Percentiles rank a stretch among this genome's conserved stretches.
Evolutionary conservation across 1,284 basidiomycete species (phyloP).

Genomic region (Pseudozyma thailandica): DNA sequence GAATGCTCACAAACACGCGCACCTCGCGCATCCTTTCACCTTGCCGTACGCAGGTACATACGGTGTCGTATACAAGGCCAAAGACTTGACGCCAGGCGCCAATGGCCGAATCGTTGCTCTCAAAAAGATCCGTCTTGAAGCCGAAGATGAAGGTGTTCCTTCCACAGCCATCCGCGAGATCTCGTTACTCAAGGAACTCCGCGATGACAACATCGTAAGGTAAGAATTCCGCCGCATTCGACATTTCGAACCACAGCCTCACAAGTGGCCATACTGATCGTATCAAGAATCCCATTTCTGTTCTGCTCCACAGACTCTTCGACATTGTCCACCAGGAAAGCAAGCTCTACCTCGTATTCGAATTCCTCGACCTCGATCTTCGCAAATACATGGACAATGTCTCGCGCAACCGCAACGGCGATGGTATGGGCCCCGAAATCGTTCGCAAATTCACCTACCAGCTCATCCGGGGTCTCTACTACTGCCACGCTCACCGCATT

Average conservation of each 20-base stretch:
- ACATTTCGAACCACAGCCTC: background rate
- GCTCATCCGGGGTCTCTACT: constrained; percentile 85
- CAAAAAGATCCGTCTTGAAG: constrained; percentile 98
- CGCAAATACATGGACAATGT: constrained; percentile 92
- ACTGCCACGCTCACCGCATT: constrained; percentile 95
- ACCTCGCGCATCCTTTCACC: background rate
- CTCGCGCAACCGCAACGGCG: constrained; percentile 68
- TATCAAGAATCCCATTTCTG: background rate
- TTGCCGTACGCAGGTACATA: constrained; percentile 80
- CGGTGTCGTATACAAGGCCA: constrained; percentile 85
- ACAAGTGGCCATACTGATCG: background rate
- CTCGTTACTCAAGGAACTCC: constrained; percentile 93
- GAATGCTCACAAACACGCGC: background rate
- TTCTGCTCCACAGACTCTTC: constrained; percentile 76
- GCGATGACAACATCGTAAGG: constrained; percentile 91
- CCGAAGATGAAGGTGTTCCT: constrained; percentile 97
- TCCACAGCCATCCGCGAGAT: constrained; percentile 98
- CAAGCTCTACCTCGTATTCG: constrained; percentile 96
- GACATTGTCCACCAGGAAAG: constrained; percentile 98
- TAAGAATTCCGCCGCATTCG: constrained; percentile 11
- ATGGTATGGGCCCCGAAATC: constrained; percentile 76
- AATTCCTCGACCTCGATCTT: constrained; percentile 91
- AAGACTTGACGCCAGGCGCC: constrained; percentile 76
- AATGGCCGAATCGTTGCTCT: constrained; percentile 67
- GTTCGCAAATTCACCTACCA: constrained; percentile 94